These are phyloP conservation scores for Mortierella sp. DNA, from an alignment of 371 early-diverging fungal genomes.

Conservation along the genomic window DNA sequence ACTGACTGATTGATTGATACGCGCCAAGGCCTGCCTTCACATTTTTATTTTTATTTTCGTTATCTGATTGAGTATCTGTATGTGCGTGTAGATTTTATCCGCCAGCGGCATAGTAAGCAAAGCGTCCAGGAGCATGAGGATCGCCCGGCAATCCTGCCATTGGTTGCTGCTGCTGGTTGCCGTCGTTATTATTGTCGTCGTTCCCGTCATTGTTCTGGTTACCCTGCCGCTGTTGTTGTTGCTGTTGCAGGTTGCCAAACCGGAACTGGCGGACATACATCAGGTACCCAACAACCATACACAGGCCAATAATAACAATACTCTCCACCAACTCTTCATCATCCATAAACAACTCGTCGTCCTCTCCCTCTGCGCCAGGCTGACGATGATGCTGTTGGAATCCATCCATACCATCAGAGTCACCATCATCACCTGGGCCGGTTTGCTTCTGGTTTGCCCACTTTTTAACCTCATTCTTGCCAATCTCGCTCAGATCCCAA, in stretches of 20 bases:
- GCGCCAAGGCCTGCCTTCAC: background rate
- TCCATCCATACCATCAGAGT: slow-evolving; percentile 24
- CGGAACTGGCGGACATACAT: slow-evolving; percentile 77
- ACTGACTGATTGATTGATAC: background rate
- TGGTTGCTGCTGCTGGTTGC: slow-evolving; percentile 14
- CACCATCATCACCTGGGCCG: slow-evolving; percentile 16
- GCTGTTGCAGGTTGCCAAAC: slow-evolving; percentile 53
- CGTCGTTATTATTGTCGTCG: slow-evolving; percentile 17
- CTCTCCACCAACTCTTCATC: slow-evolving; percentile 72
- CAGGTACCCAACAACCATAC: slow-evolving; percentile 72
- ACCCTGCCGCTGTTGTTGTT: slow-evolving; percentile 28
- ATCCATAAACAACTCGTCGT: slow-evolving; percentile 59
- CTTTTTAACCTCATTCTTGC: slow-evolving; percentile 35
- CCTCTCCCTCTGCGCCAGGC: slow-evolving; percentile 27
- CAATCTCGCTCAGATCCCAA: slow-evolving; percentile 40
- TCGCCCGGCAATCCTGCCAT: slow-evolving; percentile 44
- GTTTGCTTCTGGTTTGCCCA: slow-evolving; percentile 41
- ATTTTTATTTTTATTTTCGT: background rate
- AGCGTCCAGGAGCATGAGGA: slow-evolving; percentile 45
- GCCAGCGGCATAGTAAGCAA: slow-evolving; percentile 50
- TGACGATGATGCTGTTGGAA: slow-evolving; percentile 32
- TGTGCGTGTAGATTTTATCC: slow-evolving; percentile 20
- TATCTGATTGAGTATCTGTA: background rate
- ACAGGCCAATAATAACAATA: slow-evolving; percentile 68
- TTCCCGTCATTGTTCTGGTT: slow-evolving; percentile 24